phyloP scores from a whole-genome alignment of 2,329 filamentous ascomycete species.

The Colletotrichum sp. region DNA sequence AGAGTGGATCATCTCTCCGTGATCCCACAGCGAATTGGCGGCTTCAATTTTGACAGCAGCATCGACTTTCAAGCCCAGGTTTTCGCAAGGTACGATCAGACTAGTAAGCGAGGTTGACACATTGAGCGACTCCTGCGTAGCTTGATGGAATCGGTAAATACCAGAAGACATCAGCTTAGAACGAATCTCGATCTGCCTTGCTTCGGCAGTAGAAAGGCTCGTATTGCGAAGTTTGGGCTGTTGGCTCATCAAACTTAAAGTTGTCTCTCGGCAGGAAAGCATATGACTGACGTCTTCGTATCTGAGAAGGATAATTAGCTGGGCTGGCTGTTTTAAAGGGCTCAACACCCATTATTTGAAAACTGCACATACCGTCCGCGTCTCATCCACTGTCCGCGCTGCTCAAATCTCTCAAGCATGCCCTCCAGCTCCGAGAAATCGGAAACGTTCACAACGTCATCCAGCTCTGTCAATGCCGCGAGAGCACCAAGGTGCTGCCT shows the following conservation, averaged over 20 bases:
- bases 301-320: conserved; percentile 40
- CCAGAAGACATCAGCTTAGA: conserved; percentile 77
- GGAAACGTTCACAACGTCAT: conserved; percentile 72
- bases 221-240: conserved; percentile 66
- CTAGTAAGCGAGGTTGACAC: conserved; percentile 83
- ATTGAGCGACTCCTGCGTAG: conserved; percentile 85
- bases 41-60: conserved; percentile 80
- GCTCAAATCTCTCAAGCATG: conserved; percentile 66
- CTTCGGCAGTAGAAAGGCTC: conserved; percentile 64
- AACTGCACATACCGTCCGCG: conserved; percentile 68
- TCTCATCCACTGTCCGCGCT: conserved; percentile 78
- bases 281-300: conserved; percentile 81
- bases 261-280: conserved; percentile 80
- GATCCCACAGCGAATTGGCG: conserved; percentile 91
- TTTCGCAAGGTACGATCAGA: conserved; percentile 71
- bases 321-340: background rate
- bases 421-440: conserved; percentile 64
- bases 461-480: conserved; percentile 79
- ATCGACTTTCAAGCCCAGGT: conserved; percentile 77
- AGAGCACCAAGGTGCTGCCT: conserved; percentile 64
- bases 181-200: conserved; percentile 75
- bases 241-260: conserved; percentile 79
- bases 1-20: conserved; percentile 86
- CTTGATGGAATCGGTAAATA: conserved; percentile 79
- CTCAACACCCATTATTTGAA: background rate